Evolutionary conservation across 2,329 filamentous ascomycete genomes (phyloP), one percentile per base, ranked within the genome.

Genomic region (Rugonectria rugulosa): DNA sequence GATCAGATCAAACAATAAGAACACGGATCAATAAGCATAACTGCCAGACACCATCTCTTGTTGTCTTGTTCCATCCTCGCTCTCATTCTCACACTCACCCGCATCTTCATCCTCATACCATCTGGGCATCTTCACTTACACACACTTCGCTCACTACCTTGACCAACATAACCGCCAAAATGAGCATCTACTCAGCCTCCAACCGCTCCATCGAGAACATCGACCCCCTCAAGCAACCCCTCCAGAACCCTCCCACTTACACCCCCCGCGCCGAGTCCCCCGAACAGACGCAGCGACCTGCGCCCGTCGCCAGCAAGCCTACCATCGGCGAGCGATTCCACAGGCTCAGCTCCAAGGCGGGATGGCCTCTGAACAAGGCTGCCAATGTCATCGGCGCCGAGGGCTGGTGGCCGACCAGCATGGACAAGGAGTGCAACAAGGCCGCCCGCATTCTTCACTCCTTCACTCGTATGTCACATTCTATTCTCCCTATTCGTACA

Each of bases 391-490:
- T 92, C 36, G 88, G 88, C 57, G 83, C 86, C 21, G 89, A 92
- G 70, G 87, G 88, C 11, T 91, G 90, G 70, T 91, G 88, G 89
- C 89, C 89, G 3, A 89, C 87, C 23, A 85, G 83, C 5, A 75
- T 92, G 64, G 88, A 91, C 66, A 87, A 88, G 68, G 89, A 92
- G 74, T 86, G 86, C 67, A 87, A 89, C 75, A 92, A 92, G 75
- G 88, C 88, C 3, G 89, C 89, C 19, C 81, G 89, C 23, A 92
- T 92, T 43, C 74, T 92, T 54, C 81, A 88, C 64, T 88, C 86
- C 62, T 92, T 92, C 71, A 91, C 88, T 76, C 88, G 74, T 77
- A 56, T 43, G 71, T 68, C n/a, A n/a, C n/a, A n/a, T n/a, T n/a
- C n/a, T n/a, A n/a, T 7, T 12, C 8, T 12, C 2, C 5, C 3